Percentiles rank a stretch among this genome's conserved stretches.
Conservation (phyloP, 2,329 filamentous ascomycete species). For the Diaporthe batatas region DNA sequence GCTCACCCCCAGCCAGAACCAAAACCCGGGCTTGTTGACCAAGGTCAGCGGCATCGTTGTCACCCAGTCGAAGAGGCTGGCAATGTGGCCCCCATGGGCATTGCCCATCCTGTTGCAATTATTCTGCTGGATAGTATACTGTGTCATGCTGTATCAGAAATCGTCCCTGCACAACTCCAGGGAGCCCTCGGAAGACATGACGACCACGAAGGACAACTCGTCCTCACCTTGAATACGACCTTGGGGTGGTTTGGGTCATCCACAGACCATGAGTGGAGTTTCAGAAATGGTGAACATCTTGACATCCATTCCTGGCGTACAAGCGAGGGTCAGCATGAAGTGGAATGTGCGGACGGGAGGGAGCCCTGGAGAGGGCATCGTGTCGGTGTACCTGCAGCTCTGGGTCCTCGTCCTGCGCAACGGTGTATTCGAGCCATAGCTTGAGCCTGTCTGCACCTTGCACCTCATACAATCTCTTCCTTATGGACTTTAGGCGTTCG, state of each 20-base stretch:
- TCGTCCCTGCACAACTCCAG: not conserved
- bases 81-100: conserved; percentile 73
- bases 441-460: conserved; percentile 43
- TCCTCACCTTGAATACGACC: conserved; percentile 26
- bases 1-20: conserved; percentile 73
- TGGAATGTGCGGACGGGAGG: not conserved
- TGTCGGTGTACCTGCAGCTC: conserved; percentile 37
- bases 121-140: conserved; percentile 61
- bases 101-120: conserved; percentile 68
- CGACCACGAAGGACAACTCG: not conserved
- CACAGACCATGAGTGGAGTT: conserved; percentile 39
- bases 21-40: conserved; percentile 70
- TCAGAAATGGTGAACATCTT: conserved; percentile 24
- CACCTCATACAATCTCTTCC: not conserved
- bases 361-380: not conserved
- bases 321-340: conserved; percentile 2
- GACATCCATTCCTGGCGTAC: conserved; percentile 35
- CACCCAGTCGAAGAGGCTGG: conserved; percentile 76
- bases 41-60: conserved; percentile 72
- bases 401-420: conserved; percentile 16
- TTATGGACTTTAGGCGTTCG: conserved; percentile 4
- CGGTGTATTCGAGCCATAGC: conserved; percentile 31
- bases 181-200: not conserved
- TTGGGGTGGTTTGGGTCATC: conserved; percentile 39
- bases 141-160: conserved; percentile 33